Percentiles rank a stretch among this genome's conserved stretches.
phyloP scores from a whole-genome alignment of 2,329 filamentous ascomycete genomes.

The Stachybotrys elegans region DNA sequence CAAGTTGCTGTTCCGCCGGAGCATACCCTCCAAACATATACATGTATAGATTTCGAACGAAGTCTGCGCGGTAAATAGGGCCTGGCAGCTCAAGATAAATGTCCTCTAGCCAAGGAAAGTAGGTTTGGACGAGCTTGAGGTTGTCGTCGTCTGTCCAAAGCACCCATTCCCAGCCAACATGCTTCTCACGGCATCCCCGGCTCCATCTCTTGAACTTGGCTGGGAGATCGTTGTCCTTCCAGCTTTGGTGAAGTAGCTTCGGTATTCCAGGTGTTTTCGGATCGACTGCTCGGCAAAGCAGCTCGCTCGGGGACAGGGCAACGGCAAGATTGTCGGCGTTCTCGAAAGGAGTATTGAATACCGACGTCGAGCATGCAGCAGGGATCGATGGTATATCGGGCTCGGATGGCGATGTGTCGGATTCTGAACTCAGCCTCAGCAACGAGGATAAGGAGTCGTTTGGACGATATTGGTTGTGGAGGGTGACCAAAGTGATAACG shows the following conservation, averaged over 20 bases:
- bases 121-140: conserved; percentile 20
- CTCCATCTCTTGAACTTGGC: conserved; percentile 25
- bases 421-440: neutral
- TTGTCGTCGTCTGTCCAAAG: conserved; percentile 32
- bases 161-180: conserved; percentile 29
- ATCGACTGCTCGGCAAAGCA: conserved; percentile 4
- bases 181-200: conserved; percentile 19
- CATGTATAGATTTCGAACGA: conserved; percentile 28
- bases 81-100: conserved; percentile 21
- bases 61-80: conserved; percentile 26
- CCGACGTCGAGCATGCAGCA: neutral
- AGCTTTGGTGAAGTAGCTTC: conserved; percentile 28
- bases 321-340: conserved; percentile 1
- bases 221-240: conserved; percentile 17
- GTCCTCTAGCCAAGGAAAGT: conserved; percentile 10
- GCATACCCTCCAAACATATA: conserved; percentile 28
- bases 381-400: neutral
- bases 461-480: neutral
- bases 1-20: no score
- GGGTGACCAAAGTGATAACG: neutral
- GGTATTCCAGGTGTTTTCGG: conserved; percentile 21
- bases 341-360: neutral
- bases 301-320: conserved; percentile 5
- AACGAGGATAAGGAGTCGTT: neutral
- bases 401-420: neutral